phyloP scores from a whole-genome alignment of 257 asterid genomes.

The Solanum boliviense region DNA sequence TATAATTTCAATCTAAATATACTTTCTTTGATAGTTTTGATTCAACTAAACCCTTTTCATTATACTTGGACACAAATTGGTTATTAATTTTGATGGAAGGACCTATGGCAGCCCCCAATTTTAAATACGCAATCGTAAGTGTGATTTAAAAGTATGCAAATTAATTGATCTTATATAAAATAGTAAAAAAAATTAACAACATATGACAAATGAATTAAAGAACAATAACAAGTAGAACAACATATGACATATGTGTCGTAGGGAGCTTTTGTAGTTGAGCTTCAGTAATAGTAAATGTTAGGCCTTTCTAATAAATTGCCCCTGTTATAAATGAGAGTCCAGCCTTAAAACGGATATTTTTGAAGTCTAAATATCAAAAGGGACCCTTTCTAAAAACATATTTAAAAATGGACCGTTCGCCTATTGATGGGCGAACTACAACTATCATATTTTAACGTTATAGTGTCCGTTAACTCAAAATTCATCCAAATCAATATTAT shows the following conservation, averaged over 20 bases:
- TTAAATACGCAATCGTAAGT: background rate
- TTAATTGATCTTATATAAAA: background rate
- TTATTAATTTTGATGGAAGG: background rate
- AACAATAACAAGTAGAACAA: background rate
- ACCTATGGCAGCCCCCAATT: background rate
- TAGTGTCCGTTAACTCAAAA: no score
- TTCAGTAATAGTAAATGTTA: background rate
- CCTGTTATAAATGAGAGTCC: background rate
- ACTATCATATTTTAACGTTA: no score
- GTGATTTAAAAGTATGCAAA: background rate
- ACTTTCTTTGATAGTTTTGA: no score
- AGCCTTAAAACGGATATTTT: no score
- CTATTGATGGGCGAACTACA: no score
- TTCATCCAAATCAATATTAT: no score
- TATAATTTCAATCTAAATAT: no score
- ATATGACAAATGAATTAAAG: background rate
- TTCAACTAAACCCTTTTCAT: background rate
- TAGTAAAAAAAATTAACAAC: no score
- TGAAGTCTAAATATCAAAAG: no score
- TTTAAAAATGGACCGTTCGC: fast-evolving
- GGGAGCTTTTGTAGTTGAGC: background rate
- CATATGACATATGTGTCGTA: background rate
- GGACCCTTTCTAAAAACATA: no score
- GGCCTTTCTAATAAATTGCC: background rate
- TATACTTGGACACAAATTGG: background rate